Percentiles rank a stretch among this genome's conserved stretches.
These are phyloP conservation scores for Adansonia rubrostipa DNA, from an alignment of 441 rosid genomes.

Conservation along the genomic window DNA sequence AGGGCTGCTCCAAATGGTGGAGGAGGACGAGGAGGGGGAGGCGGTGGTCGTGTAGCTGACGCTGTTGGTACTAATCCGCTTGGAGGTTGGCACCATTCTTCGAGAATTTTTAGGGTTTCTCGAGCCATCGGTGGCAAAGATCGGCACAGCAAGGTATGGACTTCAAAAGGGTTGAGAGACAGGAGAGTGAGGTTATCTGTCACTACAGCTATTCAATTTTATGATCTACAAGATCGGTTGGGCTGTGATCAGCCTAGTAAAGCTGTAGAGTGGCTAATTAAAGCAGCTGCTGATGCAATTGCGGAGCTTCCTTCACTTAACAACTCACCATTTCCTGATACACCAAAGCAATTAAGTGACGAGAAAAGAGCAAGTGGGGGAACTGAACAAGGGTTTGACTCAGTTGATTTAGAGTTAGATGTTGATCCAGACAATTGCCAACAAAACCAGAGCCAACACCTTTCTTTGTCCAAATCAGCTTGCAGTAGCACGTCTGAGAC, in stretches of 20 bases:
- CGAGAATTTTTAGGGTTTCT: slow-evolving; percentile 93
- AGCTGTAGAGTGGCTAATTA: slow-evolving; percentile 93
- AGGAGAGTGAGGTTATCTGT: slow-evolving; percentile 89
- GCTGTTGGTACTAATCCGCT: slow-evolving; percentile 40
- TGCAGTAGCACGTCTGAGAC: slow-evolving; percentile 93
- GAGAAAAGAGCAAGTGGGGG: too few species aligned
- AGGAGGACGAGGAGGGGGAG: slow-evolving; percentile 31
- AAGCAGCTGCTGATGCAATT: slow-evolving; percentile 80
- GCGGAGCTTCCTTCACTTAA: slow-evolving; percentile 56
- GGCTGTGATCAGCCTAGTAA: slow-evolving; percentile 97
- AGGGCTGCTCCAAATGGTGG: slow-evolving; percentile 36
- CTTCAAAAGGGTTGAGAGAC: slow-evolving; percentile 89
- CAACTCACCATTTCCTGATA: slow-evolving; percentile 11
- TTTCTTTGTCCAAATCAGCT: slow-evolving; percentile 78
- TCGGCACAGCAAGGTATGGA: slow-evolving; percentile 95
- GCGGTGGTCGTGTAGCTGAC: slow-evolving; percentile 20
- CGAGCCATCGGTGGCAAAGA: slow-evolving; percentile 97
- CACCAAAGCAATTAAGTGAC: too few species aligned
- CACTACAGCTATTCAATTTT: slow-evolving; percentile 87
- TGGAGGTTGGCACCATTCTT: slow-evolving; percentile 70
- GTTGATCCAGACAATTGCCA: slow-evolving; percentile 47
- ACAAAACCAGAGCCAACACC: slow-evolving; percentile 58
- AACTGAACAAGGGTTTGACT: too few species aligned
- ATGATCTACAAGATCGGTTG: slow-evolving; percentile 90
- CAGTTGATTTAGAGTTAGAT: slow-evolving; percentile 35